phyloP scores from a whole-genome alignment of 1,139 yeast genomes.

The Debaryomycetaceae sp. region DNA sequence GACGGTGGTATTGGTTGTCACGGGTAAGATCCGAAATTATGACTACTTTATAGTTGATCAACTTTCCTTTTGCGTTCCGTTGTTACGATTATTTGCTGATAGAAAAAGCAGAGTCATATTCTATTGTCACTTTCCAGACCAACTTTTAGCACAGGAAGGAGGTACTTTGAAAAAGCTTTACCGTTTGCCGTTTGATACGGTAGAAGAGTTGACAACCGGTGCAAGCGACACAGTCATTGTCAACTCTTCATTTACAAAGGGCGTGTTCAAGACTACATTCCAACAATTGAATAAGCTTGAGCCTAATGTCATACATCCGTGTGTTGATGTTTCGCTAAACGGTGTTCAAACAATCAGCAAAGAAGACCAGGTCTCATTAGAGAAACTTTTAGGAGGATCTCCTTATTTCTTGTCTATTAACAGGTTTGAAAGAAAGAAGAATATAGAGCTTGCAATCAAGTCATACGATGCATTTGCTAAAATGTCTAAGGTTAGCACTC shows the following conservation, averaged over 20 bases:
- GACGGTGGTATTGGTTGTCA: conserved; percentile 44
- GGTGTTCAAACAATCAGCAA: conserved; percentile 13
- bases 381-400: conserved; percentile 26
- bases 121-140: conserved; percentile 97
- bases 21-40: conserved; percentile 45
- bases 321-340: conserved; percentile 50
- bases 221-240: conserved; percentile 79
- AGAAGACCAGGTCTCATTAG: conserved; percentile 16
- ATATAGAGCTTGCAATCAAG: conserved; percentile 70
- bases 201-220: conserved; percentile 80
- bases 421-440: conserved; percentile 84
- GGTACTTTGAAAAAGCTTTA: conserved; percentile 59
- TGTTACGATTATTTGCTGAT: conserved; percentile 51
- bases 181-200: conserved; percentile 73
- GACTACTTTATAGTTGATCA: conserved; percentile 88
- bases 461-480: conserved; percentile 49
- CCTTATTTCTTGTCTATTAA: conserved; percentile 70
- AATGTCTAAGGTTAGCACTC: conserved; percentile 11
- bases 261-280: conserved; percentile 67
- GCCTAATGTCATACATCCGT: conserved; percentile 85
- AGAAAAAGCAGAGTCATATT: conserved; percentile 54
- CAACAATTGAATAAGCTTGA: conserved; percentile 30
- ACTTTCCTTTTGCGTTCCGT: conserved; percentile 79
- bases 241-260: conserved; percentile 78
- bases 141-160: conserved; percentile 61